A percentile compares a stretch with the other conserved stretches of the same genome.
Conservation (phyloP, 2,329 filamentous ascomycete genomes). For the Calcarisporium arbuscula region DNA sequence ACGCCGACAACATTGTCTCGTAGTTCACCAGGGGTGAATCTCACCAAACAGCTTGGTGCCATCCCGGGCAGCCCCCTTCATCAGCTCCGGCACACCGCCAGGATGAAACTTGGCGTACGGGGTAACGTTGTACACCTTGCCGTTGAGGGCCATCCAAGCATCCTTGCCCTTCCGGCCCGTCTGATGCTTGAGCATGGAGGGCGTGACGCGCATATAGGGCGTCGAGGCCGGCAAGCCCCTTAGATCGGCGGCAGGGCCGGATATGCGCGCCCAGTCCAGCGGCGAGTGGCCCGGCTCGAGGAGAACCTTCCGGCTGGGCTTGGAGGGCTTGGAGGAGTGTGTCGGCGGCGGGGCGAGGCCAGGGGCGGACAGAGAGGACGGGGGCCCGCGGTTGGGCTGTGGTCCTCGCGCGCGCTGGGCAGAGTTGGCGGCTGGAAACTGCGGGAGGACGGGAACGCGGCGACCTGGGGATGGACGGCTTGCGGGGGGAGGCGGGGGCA, state of each 20-base stretch:
- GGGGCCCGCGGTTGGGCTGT: conserved; percentile 32
- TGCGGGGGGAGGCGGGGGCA: conserved; percentile 23
- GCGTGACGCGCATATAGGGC: conserved; percentile 68
- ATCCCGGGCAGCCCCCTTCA: conserved; percentile 56
- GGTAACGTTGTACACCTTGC: conserved; percentile 89
- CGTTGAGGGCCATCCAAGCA: conserved; percentile 85
- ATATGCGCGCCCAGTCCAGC: conserved; percentile 87
- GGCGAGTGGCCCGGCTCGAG: conserved; percentile 90
- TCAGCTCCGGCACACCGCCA: conserved; percentile 70
- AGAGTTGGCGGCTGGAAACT: conserved; percentile 47
- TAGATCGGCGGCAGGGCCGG: conserved; percentile 57
- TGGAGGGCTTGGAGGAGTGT: conserved; percentile 43
- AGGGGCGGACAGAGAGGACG: conserved; percentile 25
- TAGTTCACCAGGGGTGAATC: conserved; percentile 67
- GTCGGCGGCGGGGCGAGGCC: conserved; percentile 52
- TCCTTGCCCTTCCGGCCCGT: conserved; percentile 80
- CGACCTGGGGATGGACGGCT: conserved; percentile 19
- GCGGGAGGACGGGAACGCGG: conserved; percentile 28
- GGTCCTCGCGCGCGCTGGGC: conserved; percentile 41
- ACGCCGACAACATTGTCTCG: conserved; percentile 60
- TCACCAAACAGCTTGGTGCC: conserved; percentile 59
- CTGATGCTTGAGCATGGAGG: conserved; percentile 68
- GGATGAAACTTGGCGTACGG: conserved; percentile 90
- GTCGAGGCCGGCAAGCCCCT: conserved; percentile 50
- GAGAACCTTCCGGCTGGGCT: conserved; percentile 63